These are phyloP conservation scores for Heterobasidion annosum DNA, from an alignment of 1,284 basidiomycete species.

Conservation along the genomic window DNA sequence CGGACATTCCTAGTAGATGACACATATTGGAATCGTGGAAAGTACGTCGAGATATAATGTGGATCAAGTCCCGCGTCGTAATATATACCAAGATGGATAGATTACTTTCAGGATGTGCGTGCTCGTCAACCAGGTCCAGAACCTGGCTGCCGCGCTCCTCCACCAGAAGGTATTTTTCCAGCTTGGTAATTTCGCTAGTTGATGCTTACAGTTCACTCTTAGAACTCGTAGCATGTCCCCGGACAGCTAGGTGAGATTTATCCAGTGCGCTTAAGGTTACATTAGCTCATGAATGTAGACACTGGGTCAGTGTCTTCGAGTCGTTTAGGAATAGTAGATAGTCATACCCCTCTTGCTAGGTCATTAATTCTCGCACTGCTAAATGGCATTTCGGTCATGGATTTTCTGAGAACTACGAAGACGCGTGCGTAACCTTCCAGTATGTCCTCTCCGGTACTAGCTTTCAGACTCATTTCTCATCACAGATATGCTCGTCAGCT, in stretches of 20 bases:
- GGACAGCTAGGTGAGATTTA: constrained; percentile 43
- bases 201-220: neutral
- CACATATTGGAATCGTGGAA: constrained; percentile 60
- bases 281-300: constrained; percentile 26
- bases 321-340: neutral
- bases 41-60: constrained; percentile 25
- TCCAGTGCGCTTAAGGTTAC: constrained; percentile 4
- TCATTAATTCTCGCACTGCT: constrained; percentile 54
- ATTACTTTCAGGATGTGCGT: constrained; percentile 54
- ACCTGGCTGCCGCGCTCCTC: constrained; percentile 51
- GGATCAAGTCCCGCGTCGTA: neutral
- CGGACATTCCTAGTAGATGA: constrained; percentile 27
- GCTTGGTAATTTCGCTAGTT: neutral
- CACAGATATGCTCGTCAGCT: constrained; percentile 43
- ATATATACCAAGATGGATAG: constrained; percentile 40
- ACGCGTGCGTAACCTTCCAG: constrained; percentile 36
- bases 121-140: constrained; percentile 53
- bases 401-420: constrained; percentile 49
- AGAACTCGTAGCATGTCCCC: constrained; percentile 70
- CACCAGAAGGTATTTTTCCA: constrained; percentile 40
- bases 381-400: constrained; percentile 51
- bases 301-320: constrained; percentile 40
- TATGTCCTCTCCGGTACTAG: too few species aligned
- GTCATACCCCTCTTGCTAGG: constrained; percentile 22
- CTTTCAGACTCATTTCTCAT: too few species aligned